Conservation (phyloP, 208 protist genomes). For the Trypanosoma platydactyli region DNA sequence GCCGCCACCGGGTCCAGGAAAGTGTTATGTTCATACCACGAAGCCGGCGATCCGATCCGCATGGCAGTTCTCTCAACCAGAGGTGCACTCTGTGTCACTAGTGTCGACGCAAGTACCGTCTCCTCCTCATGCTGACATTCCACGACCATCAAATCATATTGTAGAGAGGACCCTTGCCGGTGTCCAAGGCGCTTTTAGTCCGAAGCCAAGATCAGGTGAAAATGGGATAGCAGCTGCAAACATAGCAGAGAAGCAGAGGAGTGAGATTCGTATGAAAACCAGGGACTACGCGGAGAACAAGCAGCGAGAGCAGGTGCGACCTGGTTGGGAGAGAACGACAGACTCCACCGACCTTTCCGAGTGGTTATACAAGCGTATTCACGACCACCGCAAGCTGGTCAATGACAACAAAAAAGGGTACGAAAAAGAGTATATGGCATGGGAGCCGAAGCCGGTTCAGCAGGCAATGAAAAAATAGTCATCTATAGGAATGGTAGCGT, state of each 20-base stretch:
- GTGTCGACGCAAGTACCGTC: conserved; percentile 24
- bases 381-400: conserved; percentile 44
- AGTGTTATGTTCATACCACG: conserved; percentile 50
- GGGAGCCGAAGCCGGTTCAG: conserved; percentile 23
- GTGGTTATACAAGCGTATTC: conserved; percentile 45
- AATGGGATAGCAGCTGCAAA: conserved; percentile 62
- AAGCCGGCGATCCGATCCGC: conserved; percentile 39
- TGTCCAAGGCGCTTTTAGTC: conserved; percentile 32
- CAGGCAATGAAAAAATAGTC: conserved; percentile 40
- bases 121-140: conserved; percentile 29
- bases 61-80: conserved; percentile 46
- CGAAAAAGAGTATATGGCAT: conserved; percentile 63
- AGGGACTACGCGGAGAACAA: conserved; percentile 58
- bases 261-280: conserved; percentile 57
- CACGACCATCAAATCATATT: conserved; percentile 29
- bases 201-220: conserved; percentile 37
- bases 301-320: conserved; percentile 17
- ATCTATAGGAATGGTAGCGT: background rate
- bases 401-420: conserved; percentile 73
- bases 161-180: conserved; percentile 36
- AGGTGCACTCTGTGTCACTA: conserved; percentile 32
- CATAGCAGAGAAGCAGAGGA: conserved; percentile 53
- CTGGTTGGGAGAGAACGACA: conserved; percentile 28
- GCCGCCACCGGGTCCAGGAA: conserved; percentile 48
- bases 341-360: conserved; percentile 35